Evolutionary conservation across 331 rosid genomes (phyloP), one percentile per base, ranked within the genome.

Genomic region (Rhamnella rubrinervis): DNA sequence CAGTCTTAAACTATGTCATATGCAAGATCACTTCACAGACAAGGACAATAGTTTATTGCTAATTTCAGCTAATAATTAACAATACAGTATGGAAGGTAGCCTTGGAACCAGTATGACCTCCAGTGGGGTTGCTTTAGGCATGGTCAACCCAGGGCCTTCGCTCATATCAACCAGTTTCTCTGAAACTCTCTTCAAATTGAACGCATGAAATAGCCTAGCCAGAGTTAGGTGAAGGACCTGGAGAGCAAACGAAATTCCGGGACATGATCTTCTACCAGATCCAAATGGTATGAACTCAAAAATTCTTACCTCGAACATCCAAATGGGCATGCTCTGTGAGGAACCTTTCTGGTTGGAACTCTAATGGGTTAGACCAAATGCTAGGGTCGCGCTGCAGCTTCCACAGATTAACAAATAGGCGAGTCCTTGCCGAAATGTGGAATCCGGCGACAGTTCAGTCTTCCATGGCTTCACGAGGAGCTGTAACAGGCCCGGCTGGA

Each of bases 241-340:
- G 11, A 61, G 26, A 40, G 25, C 28, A 61, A 61, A 28, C 3
- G 66, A 61, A 39, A 38, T 61, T 39, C 51, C 52, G 26, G 51
- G 66, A 26, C 66, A 61, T 40, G 66, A 38, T 40, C 66, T 61
- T 61, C 66, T 37, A n/a, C 49, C 49, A 9, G 49, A 61, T 5
- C 66, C 66, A 28, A 61, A 61, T 39, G 66, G 50, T 7, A 61
- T 61, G 18, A 37, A 61, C 66, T 61, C 66, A 40, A 38, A n/a
- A 61, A 61, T 40, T 61, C 6, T 38, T 19, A 1, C 66, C 66
- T 46, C 51, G 38, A 38, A 7, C 40, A 21, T 61, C 66, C 26
- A 61, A 18, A 38, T 13, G 23, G 1, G 56, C 55, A 6, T 41
- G 68, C 37, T 44, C 68, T 6, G 20, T 15, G 35, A 64, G 68